Base-by-base conservation (phyloP, 257 asterid species). In the Plantago major region DNA sequence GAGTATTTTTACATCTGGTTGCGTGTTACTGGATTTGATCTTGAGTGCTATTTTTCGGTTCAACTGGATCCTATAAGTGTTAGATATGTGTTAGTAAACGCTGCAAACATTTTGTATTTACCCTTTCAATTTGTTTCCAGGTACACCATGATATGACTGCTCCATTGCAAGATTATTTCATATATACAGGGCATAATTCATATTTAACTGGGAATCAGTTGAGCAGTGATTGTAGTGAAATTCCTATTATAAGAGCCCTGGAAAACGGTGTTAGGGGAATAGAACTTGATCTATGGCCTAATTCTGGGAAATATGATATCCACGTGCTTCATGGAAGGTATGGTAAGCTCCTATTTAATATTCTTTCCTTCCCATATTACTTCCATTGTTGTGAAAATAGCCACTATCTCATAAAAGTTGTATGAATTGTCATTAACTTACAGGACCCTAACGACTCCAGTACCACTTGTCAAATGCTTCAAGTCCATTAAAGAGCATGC, bases 251-350 rank as follows among this genome's bases (percentile, higher is more conserved):
- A 16, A 84, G 53, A 71, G 87, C 97, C 71, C 76, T 92, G 11
- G 86, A 86, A 79, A 84, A 85, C 55, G 97, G 98, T 30, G 98
- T 92, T 13, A 82, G 95, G 51, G 98, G 93, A 46, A 92, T 92
- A 7, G 98, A 92, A 73, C 89, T 92, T 4, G 98, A 92, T 64
- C 58, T 92, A 54, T 92, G 97, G 97, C 95, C 98, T 1, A 92
- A 82, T 75, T 86, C 98, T 4, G 70, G 67, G 9, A 89, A 77
- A 77, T 92, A 92, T 65, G 78, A 84, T 37, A 67, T 92, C 14
- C 86, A 86, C 55, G 97, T 92, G 42, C 97, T 88, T 81, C 98
- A 92, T 71, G 97, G 98, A 83, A 84, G 97, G 98, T 89, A 88
- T 42, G 67, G 65, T 74, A 60, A 70, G 77, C 64, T 68, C 75